Evolutionary conservation across 2,329 filamentous ascomycete genomes (phyloP).

Genomic region (Pseudocercospora vitis): DNA sequence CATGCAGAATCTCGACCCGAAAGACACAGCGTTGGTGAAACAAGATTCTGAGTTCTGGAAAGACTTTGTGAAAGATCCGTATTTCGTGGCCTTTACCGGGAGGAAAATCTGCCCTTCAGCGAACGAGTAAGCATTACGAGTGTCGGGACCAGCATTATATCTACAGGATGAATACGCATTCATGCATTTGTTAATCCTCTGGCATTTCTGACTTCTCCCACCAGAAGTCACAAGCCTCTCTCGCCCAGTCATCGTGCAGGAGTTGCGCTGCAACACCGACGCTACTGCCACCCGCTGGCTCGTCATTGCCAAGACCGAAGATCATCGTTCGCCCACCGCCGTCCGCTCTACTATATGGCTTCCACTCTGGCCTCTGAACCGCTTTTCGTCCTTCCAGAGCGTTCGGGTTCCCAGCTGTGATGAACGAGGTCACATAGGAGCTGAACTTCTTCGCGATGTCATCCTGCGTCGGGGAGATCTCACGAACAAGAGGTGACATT

Average conservation of each 20-base stretch:
- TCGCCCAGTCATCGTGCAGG: slow-evolving; percentile 47
- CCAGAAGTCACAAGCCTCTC: slow-evolving; percentile 60
- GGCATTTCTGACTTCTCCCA: slow-evolving; percentile 52
- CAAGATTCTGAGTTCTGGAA: slow-evolving; percentile 19
- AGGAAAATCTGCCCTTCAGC: slow-evolving; percentile 6
- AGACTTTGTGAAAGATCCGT: slow-evolving; percentile 21
- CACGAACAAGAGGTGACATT: slow-evolving; percentile 29
- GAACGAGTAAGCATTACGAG: not conserved
- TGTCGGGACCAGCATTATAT: not conserved
- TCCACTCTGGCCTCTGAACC: slow-evolving; percentile 30
- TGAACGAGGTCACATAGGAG: slow-evolving; percentile 38
- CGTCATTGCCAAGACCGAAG: slow-evolving; percentile 62
- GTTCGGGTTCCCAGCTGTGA: slow-evolving; percentile 38
- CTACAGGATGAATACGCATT: not conserved
- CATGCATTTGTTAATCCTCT: slow-evolving; percentile 24
- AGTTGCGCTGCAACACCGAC: slow-evolving; percentile 49
- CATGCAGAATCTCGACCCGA: slow-evolving; percentile 6
- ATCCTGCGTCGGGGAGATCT: slow-evolving; percentile 33
- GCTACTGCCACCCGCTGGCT: slow-evolving; percentile 43
- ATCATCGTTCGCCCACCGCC: slow-evolving; percentile 43
- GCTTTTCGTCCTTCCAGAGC: slow-evolving; percentile 26
- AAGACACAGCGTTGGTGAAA: slow-evolving; percentile 15
- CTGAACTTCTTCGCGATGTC: slow-evolving; percentile 36
- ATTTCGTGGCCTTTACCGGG: slow-evolving; percentile 17
- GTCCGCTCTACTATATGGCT: slow-evolving; percentile 21